Evolutionary conservation across 177 flowering plant genomes (phyloP).

Genomic region (Tripterygium wilfordii): DNA sequence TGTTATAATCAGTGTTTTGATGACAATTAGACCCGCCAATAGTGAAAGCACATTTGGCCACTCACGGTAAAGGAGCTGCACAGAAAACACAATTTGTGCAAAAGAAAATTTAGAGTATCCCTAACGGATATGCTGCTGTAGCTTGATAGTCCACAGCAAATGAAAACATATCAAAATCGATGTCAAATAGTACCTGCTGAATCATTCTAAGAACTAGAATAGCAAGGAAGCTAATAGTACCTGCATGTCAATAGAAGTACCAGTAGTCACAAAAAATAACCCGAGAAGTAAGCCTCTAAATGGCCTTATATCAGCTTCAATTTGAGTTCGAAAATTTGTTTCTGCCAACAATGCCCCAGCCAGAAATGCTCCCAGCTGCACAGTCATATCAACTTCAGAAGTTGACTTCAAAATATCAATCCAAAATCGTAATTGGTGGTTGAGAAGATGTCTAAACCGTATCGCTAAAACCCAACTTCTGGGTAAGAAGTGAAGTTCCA

Average conservation of each 20-base stretch:
- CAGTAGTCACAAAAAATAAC: conserved; percentile 91
- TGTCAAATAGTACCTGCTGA: too few species aligned
- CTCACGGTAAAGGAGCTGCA: conserved; percentile 91
- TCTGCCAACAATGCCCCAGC: conserved; percentile 97
- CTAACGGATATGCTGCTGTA: not conserved
- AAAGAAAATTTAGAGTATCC: conserved; percentile 8
- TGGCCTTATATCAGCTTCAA: conserved; percentile 98
- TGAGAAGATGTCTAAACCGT: conserved; percentile 40
- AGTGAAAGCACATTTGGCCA: conserved; percentile 98
- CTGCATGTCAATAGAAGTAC: conserved; percentile 91
- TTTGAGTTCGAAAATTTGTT: conserved; percentile 96
- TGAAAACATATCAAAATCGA: too few species aligned
- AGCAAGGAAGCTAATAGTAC: too few species aligned
- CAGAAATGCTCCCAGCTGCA: conserved; percentile 97
- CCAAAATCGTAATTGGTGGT: not conserved
- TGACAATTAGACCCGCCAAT: conserved; percentile 77
- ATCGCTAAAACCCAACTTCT: conserved; percentile 94
- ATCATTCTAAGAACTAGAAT: too few species aligned
- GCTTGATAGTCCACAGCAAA: too few species aligned
- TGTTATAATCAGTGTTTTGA: conserved; percentile 90
- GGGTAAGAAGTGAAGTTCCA: conserved; percentile 95
- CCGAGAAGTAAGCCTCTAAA: conserved; percentile 97
- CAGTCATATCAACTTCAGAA: conserved; percentile 6
- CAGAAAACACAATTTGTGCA: conserved; percentile 3
- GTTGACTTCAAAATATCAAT: not conserved